phyloP scores from a whole-genome alignment of 2,329 filamentous ascomycete species.

The Thelonectria rubi region DNA sequence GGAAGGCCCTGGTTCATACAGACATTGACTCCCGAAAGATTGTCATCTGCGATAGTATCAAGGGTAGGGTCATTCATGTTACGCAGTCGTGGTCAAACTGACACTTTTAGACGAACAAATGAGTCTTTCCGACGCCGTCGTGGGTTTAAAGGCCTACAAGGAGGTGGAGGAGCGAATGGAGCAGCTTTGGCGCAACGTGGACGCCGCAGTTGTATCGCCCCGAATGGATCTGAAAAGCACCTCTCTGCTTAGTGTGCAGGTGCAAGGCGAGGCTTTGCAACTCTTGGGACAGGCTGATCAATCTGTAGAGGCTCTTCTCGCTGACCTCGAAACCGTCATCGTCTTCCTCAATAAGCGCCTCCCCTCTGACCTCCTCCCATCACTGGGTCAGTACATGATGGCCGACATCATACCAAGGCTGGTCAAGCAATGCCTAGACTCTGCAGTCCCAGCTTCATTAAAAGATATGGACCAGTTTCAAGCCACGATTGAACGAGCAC shows the following conservation, averaged over 20 bases:
- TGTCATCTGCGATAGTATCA: constrained; percentile 60
- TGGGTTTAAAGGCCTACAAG: constrained; percentile 67
- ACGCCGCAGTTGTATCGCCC: constrained; percentile 67
- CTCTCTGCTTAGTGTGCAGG: constrained; percentile 51
- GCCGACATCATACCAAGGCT: constrained; percentile 73
- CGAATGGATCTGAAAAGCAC: constrained; percentile 58
- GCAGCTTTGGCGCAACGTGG: constrained; percentile 69
- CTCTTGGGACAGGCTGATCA: constrained; percentile 54
- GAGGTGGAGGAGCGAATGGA: constrained; percentile 68
- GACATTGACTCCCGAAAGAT: constrained; percentile 65
- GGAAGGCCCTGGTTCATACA: constrained; percentile 73
- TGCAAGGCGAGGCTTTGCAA: constrained; percentile 54
- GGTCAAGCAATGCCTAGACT: constrained; percentile 77
- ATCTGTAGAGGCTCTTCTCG: constrained; percentile 60
- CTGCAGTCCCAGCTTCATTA: constrained; percentile 78
- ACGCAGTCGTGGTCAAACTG: constrained; percentile 14
- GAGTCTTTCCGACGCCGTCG: constrained; percentile 62
- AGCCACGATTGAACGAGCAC: constrained; percentile 70
- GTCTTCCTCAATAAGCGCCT: constrained; percentile 61
- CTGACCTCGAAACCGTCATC: constrained; percentile 62
- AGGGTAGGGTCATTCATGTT: constrained; percentile 54
- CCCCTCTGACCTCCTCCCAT: constrained; percentile 63
- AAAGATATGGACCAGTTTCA: constrained; percentile 78
- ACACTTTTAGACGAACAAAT: constrained; percentile 57
- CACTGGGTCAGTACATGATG: constrained; percentile 76